Evolutionary conservation across 2,329 filamentous ascomycete genomes (phyloP), one percentile per base, ranked within the genome.

Genomic region (Cytospora mali): DNA sequence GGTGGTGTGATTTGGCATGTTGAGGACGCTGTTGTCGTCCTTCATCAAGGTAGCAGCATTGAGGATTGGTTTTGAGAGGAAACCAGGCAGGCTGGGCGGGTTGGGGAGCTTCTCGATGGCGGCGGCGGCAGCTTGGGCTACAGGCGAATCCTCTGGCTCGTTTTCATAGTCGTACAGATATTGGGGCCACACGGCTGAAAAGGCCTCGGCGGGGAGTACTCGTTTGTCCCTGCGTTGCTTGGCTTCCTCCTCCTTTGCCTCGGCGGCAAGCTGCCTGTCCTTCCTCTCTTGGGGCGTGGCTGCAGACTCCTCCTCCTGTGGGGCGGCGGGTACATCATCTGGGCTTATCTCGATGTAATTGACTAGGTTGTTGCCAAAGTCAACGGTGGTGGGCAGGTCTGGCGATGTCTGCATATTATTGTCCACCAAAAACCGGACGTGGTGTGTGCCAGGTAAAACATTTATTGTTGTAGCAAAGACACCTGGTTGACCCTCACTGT

Each of bases 301-400:
- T 2, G 73, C n/a, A n/a, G n/a, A n/a, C n/a, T n/a, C 66, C 18
- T 70, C 66, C 14, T 75, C 79, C 7, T 64, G 51, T 23, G 65
- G 29, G 7, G 68, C 71, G 28, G 74, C 72, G 13, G 81, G 80
- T 31, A 88, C 76, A 71, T 93, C 89, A 61, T 93, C 89, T 39
- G 91, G 87, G 70, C 85, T 91, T 66, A 98, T 91, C 79, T 99
- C 95, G 72, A 99, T 92, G 74, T 98, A 99, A 77, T 99, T 99
- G 76, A 99, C 94, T 21, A 99, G 82, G 73, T 97, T 96, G 78
- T 98, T 98, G 67, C 93, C 96, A 75, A 96, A 97, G 75, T 99
- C 95, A 63, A 99, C 95, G 1, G 95, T 96, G 0, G 95, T 98
- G 16, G 95, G 94, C 61, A 97, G 82, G 67, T 90, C 87, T 64